Conservation (phyloP, 352 stramenopile species). For the Aphanomyces euteiches region DNA sequence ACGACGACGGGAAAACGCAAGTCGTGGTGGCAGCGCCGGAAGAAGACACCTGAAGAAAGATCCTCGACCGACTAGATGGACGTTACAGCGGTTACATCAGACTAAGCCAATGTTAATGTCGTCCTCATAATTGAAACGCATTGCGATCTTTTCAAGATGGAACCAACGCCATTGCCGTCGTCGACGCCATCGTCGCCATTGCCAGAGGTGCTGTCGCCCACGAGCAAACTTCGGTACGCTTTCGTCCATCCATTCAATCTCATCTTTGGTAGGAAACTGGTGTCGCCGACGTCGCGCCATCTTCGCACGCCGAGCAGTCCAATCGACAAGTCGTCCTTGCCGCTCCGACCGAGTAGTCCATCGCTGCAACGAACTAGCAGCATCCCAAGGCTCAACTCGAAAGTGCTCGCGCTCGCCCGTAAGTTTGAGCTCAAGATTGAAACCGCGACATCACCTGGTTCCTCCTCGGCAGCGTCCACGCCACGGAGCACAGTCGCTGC, state of each 20-base stretch:
- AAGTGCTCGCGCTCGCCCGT: background rate
- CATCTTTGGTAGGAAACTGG: slow-evolving; percentile 11
- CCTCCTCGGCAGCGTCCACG: background rate
- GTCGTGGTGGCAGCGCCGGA: slow-evolving; percentile 15
- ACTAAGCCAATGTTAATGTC: background rate
- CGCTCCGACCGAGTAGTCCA: background rate
- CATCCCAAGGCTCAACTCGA: slow-evolving; percentile 6
- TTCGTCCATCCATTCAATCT: background rate
- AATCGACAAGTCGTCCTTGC: background rate
- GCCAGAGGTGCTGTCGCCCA: background rate
- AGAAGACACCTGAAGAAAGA: background rate
- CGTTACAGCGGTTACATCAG: slow-evolving; percentile 8
- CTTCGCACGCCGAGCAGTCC: background rate
- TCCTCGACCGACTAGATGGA: background rate
- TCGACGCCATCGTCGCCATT: background rate
- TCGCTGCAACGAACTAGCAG: background rate
- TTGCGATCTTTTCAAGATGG: slow-evolving; percentile 2
- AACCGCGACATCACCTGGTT: background rate
- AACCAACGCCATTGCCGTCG: background rate
- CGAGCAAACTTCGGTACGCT: background rate
- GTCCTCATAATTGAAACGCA: slow-evolving; percentile 2
- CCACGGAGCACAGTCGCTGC: background rate
- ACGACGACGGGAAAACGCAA: background rate
- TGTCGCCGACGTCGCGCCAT: background rate
- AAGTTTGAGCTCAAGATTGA: slow-evolving; percentile 27